Conservation (phyloP, 1,284 basidiomycete genomes). For the Ganoderma meredithae region DNA sequence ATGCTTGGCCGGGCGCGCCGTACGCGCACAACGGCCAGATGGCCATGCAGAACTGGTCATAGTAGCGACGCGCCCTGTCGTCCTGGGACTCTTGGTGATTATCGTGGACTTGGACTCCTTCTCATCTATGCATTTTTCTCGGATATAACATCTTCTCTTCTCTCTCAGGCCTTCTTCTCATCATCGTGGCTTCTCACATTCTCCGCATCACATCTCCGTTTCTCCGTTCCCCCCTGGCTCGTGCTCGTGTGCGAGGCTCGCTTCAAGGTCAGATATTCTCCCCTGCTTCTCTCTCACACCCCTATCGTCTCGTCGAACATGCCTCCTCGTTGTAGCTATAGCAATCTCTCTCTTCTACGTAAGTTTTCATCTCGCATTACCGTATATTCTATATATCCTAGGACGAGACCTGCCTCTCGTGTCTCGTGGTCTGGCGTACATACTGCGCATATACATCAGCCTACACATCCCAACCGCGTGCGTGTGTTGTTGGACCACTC, state of each 20-base stretch:
- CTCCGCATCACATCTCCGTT: background rate
- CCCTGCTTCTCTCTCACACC: background rate
- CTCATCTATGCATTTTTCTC: background rate
- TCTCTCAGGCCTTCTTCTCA: constrained; percentile 3
- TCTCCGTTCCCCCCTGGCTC: too few species aligned
- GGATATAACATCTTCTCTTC: background rate
- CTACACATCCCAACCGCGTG: background rate
- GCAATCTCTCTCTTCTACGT: background rate
- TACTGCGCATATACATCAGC: constrained; percentile 7
- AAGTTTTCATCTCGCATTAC: constrained; percentile 10
- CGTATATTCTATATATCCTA: constrained; percentile 17
- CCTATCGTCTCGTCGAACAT: background rate
- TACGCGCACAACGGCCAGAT: background rate
- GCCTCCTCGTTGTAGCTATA: constrained; percentile 24
- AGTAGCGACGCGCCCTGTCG: background rate
- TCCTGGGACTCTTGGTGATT: background rate
- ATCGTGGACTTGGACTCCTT: background rate
- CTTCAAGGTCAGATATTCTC: constrained; percentile 2
- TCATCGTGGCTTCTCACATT: background rate
- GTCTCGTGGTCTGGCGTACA: constrained; percentile 16
- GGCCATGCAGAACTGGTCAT: background rate
- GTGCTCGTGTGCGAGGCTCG: constrained; percentile 6
- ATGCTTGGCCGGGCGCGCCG: background rate
- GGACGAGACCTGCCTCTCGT: background rate
- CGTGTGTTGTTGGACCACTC: background rate